Conservation (phyloP, 2,329 filamentous ascomycete species). For the Dactylellina haptotyla region DNA sequence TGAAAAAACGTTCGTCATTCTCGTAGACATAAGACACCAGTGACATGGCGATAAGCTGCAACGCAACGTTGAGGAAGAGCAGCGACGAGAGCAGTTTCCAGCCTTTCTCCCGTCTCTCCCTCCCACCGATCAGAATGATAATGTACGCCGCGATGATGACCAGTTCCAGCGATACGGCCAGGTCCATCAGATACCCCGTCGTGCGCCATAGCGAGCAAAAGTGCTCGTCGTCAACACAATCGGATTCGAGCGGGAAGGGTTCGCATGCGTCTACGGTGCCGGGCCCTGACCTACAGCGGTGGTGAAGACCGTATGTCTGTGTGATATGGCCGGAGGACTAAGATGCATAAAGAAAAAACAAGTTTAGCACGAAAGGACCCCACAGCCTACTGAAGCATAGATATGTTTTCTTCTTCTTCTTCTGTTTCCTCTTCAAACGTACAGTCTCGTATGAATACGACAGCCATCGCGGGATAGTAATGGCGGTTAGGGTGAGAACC, state of each 20-base stretch:
- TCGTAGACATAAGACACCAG: conserved; percentile 57
- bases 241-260: conserved; percentile 73
- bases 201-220: conserved; percentile 95
- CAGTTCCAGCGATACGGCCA: conserved; percentile 82
- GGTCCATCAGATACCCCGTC: conserved; percentile 86
- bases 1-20: conserved; percentile 58
- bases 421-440: conserved; percentile 57
- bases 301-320: conserved; percentile 81
- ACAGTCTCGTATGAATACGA: conserved; percentile 69
- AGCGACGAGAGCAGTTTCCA: conserved; percentile 34
- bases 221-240: conserved; percentile 74
- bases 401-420: conserved; percentile 52
- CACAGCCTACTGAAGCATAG: neutral
- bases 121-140: conserved; percentile 80
- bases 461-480: conserved; percentile 77
- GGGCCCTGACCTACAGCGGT: conserved; percentile 77
- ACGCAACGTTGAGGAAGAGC: conserved; percentile 33
- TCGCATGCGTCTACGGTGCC: conserved; percentile 67
- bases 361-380: neutral
- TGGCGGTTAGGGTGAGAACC: conserved; percentile 75
- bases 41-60: conserved; percentile 55
- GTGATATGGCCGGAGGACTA: conserved; percentile 64
- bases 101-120: conserved; percentile 81
- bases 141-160: conserved; percentile 81
- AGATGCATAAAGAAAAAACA: neutral